phyloP scores from a whole-genome alignment of 208 protist genomes.

The Wallacemonas sp. region DNA sequence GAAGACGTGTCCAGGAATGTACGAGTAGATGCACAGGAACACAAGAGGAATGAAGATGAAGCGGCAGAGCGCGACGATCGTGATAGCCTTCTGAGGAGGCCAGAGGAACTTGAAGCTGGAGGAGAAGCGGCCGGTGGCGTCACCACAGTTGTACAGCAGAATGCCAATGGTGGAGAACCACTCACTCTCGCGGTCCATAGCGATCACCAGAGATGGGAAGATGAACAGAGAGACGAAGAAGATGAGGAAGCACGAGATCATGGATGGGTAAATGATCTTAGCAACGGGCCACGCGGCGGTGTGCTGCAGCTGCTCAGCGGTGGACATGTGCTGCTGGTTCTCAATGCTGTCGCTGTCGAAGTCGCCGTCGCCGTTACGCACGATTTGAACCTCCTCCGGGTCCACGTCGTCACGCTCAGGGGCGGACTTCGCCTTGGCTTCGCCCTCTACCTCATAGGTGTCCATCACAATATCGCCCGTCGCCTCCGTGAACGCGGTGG shows the following conservation, averaged over 20 bases:
- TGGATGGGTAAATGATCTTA: constrained; percentile 42
- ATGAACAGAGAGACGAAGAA: constrained; percentile 56
- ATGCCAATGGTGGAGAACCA: constrained; percentile 56
- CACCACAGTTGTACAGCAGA: constrained; percentile 48
- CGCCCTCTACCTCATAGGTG: constrained; percentile 26
- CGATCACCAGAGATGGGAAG: constrained; percentile 44
- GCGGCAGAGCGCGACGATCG: constrained; percentile 27
- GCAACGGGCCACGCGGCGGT: constrained; percentile 28
- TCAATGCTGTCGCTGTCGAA: constrained; percentile 18
- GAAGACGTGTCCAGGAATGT: constrained; percentile 31
- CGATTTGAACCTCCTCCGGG: constrained; percentile 16
- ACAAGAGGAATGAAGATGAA: constrained; percentile 44
- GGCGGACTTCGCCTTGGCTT: constrained; percentile 8
- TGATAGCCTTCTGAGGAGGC: constrained; percentile 26
- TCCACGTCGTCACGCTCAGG: constrained; percentile 22
- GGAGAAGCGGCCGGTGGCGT: constrained; percentile 33
- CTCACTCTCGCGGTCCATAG: constrained; percentile 32
- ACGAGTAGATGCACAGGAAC: constrained; percentile 41
- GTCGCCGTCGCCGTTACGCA: not conserved
- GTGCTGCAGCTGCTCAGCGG: constrained; percentile 50
- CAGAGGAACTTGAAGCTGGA: constrained; percentile 30
- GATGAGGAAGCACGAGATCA: constrained; percentile 35
- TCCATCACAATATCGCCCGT: not conserved
- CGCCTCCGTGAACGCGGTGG: not conserved
- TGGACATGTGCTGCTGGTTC: constrained; percentile 58